Base-by-base conservation (phyloP, 345 rosid species). In the Ceriops tagal region DNA sequence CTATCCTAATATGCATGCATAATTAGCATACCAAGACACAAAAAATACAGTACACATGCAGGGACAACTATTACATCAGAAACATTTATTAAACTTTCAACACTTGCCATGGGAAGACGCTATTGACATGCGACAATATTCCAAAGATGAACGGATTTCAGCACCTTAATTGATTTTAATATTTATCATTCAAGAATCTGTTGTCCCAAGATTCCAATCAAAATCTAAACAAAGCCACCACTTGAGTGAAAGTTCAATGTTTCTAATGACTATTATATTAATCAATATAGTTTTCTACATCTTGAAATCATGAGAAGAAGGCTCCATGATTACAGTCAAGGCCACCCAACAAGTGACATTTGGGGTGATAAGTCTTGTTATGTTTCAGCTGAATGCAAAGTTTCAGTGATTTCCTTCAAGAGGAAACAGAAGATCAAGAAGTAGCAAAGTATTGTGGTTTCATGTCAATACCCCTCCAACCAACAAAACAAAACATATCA, bases 21-120 rank as follows among this genome's bases (percentile, higher is more conserved):
- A 68, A 49, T 39, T 49, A 21, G 43, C 51, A 64, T 28, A 20
- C 15, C 30, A 53, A 53, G 53, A 77, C 28, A 20, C 30, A 7
- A 52, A 32, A 26, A 34, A 9, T 0, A 15, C 5, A 3, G 28
- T 34, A 37, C 13, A 7, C 5, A 53, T 46, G n/a, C 24, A n/a
- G 10, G 34, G 15, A 62, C 1, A 62, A n/a, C 46, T 47, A 37
- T 31, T 8, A 46, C 20, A 31, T 8, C 34, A 55, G 60, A 31
- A 16, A 21, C 51, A 63, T 63, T 58, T 24, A 13, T 6, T 34
- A 19, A 30, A 46, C 24, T 24, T n/a, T 37, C 15, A 58, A 43
- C 53, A 26, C 22, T 34, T 22, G 53, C 73, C 13, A 8, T 9
- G 4, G 0, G 21, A 70, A 70, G 53, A 39, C 4, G 9, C 39